Evolutionary conservation across 78 protist genomes (phyloP), one percentile per base, ranked within the genome.

Genomic region (Mastigamoeba balamuthi): DNA sequence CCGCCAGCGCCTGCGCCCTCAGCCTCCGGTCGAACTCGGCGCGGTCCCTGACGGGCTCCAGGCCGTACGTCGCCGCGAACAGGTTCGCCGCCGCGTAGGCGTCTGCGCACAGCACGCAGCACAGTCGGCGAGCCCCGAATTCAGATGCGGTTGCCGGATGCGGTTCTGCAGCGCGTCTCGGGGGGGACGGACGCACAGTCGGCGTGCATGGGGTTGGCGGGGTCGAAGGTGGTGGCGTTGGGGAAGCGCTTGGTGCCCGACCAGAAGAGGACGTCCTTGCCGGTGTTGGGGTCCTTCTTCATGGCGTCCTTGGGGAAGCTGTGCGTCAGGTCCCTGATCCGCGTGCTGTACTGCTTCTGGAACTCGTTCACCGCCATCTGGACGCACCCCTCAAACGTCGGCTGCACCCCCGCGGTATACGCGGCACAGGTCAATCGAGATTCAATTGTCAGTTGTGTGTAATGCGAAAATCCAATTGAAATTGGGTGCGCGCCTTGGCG

Each of bases 181-280:
- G n/a, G n/a, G n/a, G n/a, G n/a, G n/a, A n/a, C n/a, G n/a, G n/a
- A n/a, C n/a, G n/a, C n/a, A n/a, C n/a, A n/a, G n/a, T n/a, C n/a
- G n/a, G n/a, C n/a, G n/a, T n/a, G n/a, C n/a, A n/a, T n/a, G 4
- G 23, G 40, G 30, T 66, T 6, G 33, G n/a, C 2, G 17, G 68
- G 37, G 29, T 72, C 78, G 75, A 80, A 80, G 37, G 68, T 8
- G 7, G 74, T 8, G 10, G 8, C 78, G 9, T 10, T 10, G 17
- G 78, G 78, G 74, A 72, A 72, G 27, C 76, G 9, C 39, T 75
- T 75, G 10, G 69, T 17, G 23, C 78, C 78, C 9, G 69, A 17
- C 78, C 78, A 75, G 74, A 75, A 75, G 17, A 28, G 78, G 7
- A 30, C 78, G 42, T 76, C 86, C 4, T 69, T 4, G 3, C 6